Conservation (phyloP, 805 yeast species). For the Schwanniomyces sp. region DNA sequence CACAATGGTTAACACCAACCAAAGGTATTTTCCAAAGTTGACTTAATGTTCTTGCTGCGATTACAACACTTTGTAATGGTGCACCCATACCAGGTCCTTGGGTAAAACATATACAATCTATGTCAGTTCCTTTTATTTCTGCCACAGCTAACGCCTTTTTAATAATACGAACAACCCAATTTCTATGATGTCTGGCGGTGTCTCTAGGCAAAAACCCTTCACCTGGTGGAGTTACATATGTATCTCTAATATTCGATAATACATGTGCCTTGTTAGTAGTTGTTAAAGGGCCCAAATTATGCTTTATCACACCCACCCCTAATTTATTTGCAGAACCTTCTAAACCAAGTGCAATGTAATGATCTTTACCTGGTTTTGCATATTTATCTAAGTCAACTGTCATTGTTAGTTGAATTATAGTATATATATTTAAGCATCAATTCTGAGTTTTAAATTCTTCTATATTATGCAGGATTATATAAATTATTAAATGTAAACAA, state of each 20-base stretch:
- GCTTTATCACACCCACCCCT: constrained; percentile 90
- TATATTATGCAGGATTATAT: not conserved
- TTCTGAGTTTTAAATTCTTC: not conserved
- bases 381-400: constrained; percentile 49
- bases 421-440: not conserved
- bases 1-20: constrained; percentile 95
- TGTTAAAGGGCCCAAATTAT: constrained; percentile 58
- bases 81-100: constrained; percentile 99
- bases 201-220: constrained; percentile 97
- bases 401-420: constrained; percentile 9
- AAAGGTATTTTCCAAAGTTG: constrained; percentile 81
- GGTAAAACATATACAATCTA: constrained; percentile 88
- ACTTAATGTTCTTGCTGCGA: constrained; percentile 85
- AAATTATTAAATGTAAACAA: not conserved
- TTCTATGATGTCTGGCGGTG: constrained; percentile 93
- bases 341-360: constrained; percentile 79
- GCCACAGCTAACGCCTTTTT: constrained; percentile 67
- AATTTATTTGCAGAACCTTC: constrained; percentile 98
- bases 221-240: constrained; percentile 96
- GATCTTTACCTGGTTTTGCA: constrained; percentile 42
- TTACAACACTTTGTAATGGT: constrained; percentile 88
- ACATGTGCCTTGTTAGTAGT: constrained; percentile 67
- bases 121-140: constrained; percentile 45
- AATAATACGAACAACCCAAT: constrained; percentile 85
- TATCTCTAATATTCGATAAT: constrained; percentile 88